Percentiles rank a stretch among this genome's conserved stretches.
These are phyloP conservation scores for Pichia ethanolica DNA, from an alignment of 805 yeast genomes.

Conservation along the genomic window DNA sequence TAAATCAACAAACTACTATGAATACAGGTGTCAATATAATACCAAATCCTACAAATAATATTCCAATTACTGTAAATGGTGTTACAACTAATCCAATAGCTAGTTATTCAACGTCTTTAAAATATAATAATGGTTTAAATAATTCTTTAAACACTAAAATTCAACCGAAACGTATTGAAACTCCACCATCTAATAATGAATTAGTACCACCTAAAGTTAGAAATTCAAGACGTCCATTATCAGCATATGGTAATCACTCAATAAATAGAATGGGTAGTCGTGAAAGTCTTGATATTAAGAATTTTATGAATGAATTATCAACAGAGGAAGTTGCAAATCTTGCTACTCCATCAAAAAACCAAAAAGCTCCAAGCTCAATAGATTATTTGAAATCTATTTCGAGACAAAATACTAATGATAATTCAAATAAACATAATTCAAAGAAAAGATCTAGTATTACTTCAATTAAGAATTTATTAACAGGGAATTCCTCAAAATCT, in stretches of 20 bases:
- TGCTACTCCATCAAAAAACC: conserved; percentile 16
- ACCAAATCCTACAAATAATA: background rate
- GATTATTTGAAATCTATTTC: conserved; percentile 32
- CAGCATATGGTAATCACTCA: conserved; percentile 7
- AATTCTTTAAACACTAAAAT: background rate
- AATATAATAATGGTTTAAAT: conserved; percentile 1
- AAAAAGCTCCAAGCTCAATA: conserved; percentile 29
- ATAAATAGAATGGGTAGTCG: conserved; percentile 4
- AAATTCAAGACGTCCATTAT: conserved; percentile 6
- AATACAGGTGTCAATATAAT: too few species aligned
- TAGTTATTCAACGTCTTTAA: background rate
- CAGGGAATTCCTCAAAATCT: conserved; percentile 26
- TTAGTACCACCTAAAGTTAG: conserved; percentile 2
- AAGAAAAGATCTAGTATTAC: conserved; percentile 30
- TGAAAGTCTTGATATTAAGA: conserved; percentile 9
- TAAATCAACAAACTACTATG: background rate
- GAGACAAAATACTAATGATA: conserved; percentile 23
- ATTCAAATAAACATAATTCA: conserved; percentile 9
- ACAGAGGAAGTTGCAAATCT: conserved; percentile 28
- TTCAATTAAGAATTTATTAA: conserved; percentile 28
- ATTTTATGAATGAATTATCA: conserved; percentile 14
- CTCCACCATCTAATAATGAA: background rate
- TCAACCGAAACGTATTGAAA: background rate
- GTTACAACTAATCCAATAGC: background rate
- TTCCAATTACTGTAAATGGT: background rate